Evolutionary conservation across 169 alveolate species (phyloP), one percentile per base, ranked within the genome.

Genomic region (Hepatocystis sp.): DNA sequence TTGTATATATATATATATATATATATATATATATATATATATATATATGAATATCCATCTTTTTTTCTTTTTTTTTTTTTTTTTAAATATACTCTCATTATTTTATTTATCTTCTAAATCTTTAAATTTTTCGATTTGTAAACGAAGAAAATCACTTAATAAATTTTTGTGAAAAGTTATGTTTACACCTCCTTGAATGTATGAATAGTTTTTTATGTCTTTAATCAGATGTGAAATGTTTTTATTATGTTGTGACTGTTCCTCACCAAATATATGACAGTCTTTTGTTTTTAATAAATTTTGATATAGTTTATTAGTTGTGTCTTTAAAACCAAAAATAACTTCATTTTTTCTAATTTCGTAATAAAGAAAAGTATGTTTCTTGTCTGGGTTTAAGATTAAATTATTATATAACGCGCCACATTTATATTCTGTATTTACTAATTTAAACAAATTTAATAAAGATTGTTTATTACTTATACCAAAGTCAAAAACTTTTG

Each of bases 121-220:
- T 19, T 71, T 56, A n/a, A 55, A 39, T 39, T 27, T 40, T 23
- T 58, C 47, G 15, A 71, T 13, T 28, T 71, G 66, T 10, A 63
- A 13, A 15, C 17, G 36, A 4, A 71, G n/a, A 40, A 42, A 71
- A 55, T 46, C 58, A 13, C 17, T 71, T 2, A 71, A 51, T 10
- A 71, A 34, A 5, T 61, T 21, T 44, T 71, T 71, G 47, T 71
- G 49, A 46, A 71, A 58, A n/a, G 76, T 58, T 2, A 71, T 51
- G 2, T 58, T 2, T 19, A 76, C 86, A 3, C 86, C 86, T 58
- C 86, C 86, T 44, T 71, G 64, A 5, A 71, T 71, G 39, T 71
- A 71, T 4, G 86, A 71, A 46, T 71, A 71, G 32, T 71, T 71
- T 58, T 71, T 42, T 17, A 71, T 71, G 13, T 71, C 64, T 40